Evolutionary conservation across 345 rosid genomes (phyloP).

Genomic region (Aquilaria sinensis): DNA sequence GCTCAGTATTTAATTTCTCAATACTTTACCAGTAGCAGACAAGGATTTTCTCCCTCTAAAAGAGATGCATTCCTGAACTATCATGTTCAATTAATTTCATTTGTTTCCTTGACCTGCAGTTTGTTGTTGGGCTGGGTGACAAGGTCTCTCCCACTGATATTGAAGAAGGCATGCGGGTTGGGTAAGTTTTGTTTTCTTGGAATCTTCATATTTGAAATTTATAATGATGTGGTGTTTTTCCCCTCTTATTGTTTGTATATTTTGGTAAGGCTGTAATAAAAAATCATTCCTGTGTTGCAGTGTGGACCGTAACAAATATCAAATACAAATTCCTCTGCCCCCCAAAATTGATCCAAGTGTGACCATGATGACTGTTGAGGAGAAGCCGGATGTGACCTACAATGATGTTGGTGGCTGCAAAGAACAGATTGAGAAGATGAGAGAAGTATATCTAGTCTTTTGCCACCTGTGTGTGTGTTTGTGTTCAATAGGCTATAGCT

Average conservation of each 20-base stretch:
- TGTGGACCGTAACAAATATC: slow-evolving; percentile 97
- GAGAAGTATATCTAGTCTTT: slow-evolving; percentile 52
- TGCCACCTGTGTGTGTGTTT: slow-evolving; percentile 1
- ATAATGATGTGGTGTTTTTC: not conserved
- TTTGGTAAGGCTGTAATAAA: not conserved
- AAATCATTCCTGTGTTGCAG: slow-evolving; percentile 34
- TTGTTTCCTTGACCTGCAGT: slow-evolving; percentile 29
- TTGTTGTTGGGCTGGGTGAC: slow-evolving; percentile 98
- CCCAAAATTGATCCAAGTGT: slow-evolving; percentile 99
- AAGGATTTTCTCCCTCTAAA: too few relatives aligned
- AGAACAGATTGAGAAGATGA: slow-evolving; percentile 97
- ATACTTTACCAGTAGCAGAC: too few relatives aligned
- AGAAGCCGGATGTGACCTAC: slow-evolving; percentile 96
- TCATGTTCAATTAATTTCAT: too few relatives aligned
- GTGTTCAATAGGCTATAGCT: too few relatives aligned
- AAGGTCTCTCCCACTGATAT: slow-evolving; percentile 96
- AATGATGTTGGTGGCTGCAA: slow-evolving; percentile 98
- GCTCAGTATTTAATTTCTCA: slow-evolving; percentile 1
- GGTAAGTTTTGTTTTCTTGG: slow-evolving; percentile 41
- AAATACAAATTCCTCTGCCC: slow-evolving; percentile 96
- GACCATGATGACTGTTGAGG: slow-evolving; percentile 99
- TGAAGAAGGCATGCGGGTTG: slow-evolving; percentile 99
- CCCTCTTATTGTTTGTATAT: not conserved
- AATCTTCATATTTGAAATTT: too few relatives aligned
- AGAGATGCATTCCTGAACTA: too few relatives aligned